Evolutionary conservation across 1,284 basidiomycete genomes (phyloP), one percentile per base, ranked within the genome.

Genomic region (Sanghuangporus weigelae): DNA sequence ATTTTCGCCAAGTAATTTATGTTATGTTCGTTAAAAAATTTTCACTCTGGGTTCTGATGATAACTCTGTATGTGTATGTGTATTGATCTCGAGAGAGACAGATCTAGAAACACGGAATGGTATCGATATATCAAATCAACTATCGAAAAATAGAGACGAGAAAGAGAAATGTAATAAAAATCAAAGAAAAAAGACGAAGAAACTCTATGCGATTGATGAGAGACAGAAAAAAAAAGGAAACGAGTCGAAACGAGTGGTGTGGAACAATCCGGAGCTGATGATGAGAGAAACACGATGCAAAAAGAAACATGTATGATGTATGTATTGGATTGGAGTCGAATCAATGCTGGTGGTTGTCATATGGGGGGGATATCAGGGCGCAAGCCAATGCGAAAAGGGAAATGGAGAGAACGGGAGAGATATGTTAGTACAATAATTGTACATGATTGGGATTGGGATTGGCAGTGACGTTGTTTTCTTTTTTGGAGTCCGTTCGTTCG

Each of bases 391-490:
- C 49, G 23, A 14, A 23, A 51, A 12, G 49, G n/a, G 26, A 51
- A 12, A 51, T 3, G 19, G 40, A 26, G 11, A 35, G n/a, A 14
- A n/a, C n/a, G n/a, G 21, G 19, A 44, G 8, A 12, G 35, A 62
- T 62, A 62, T 49, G 60, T 56, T 62, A 56, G 51, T 62, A 62
- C 60, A 62, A 56, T 56, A 62, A 62, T 62, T 50, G 53, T 56
- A 62, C 60, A 62, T 35, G 59, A 21, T 8, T 19, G 26, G 49
- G 21, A 14, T 16, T 19, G 4, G 7, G 21, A 14, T 16, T 16
- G 23, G 5, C n/a, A 38, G 26, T 12, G 38, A 14, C 2, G 16
- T 44, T 16, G n/a, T 4, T 3, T 42, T 42, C 10, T 42, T 46
- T 46, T 46, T 46, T 38, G 2, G 31, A 54, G 42, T 57, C 55